Percentiles rank a stretch among this genome's conserved stretches.
phyloP scores from a whole-genome alignment of 2,329 filamentous ascomycete genomes.

The Sporothrix pallida region DNA sequence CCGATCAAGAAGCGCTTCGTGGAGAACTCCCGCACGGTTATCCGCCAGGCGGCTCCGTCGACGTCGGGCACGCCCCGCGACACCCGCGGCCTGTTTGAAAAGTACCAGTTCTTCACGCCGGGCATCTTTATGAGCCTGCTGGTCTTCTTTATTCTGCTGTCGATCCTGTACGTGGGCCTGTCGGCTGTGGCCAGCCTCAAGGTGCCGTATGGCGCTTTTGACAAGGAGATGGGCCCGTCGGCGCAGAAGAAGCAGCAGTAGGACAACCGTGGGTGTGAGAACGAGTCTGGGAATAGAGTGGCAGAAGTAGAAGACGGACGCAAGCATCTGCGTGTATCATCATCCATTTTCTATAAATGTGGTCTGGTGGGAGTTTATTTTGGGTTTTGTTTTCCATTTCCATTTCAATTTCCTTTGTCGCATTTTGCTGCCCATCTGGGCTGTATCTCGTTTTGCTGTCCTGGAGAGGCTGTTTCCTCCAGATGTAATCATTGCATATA shows the following conservation, averaged over 20 bases:
- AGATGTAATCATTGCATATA: constrained; percentile 31
- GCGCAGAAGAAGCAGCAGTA: constrained; percentile 81
- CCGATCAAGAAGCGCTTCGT: constrained; percentile 70
- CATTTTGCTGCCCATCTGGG: background rate
- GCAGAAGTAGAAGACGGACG: background rate
- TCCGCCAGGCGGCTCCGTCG: constrained; percentile 42
- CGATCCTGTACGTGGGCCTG: constrained; percentile 80
- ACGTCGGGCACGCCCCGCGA: constrained; percentile 52
- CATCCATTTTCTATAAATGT: constrained; percentile 19
- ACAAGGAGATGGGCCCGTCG: constrained; percentile 91
- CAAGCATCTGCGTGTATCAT: constrained; percentile 20
- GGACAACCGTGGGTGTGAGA: constrained; percentile 13
- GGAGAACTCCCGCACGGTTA: constrained; percentile 29
- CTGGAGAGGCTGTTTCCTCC: background rate
- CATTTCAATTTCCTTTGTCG: background rate
- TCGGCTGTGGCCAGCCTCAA: constrained; percentile 78
- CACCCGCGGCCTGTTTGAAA: constrained; percentile 74
- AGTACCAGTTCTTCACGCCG: constrained; percentile 92
- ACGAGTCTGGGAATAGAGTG: background rate
- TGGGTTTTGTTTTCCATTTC: constrained; percentile 11
- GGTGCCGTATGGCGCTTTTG: constrained; percentile 92
- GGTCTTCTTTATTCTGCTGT: constrained; percentile 71
- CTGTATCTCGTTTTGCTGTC: background rate
- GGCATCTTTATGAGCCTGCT: constrained; percentile 89
- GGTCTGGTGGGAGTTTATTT: constrained; percentile 23